A percentile compares a stretch with the other conserved stretches of the same genome.
phyloP scores from a whole-genome alignment of 2,329 filamentous ascomycete species.

The Trichocomaceae sp. region DNA sequence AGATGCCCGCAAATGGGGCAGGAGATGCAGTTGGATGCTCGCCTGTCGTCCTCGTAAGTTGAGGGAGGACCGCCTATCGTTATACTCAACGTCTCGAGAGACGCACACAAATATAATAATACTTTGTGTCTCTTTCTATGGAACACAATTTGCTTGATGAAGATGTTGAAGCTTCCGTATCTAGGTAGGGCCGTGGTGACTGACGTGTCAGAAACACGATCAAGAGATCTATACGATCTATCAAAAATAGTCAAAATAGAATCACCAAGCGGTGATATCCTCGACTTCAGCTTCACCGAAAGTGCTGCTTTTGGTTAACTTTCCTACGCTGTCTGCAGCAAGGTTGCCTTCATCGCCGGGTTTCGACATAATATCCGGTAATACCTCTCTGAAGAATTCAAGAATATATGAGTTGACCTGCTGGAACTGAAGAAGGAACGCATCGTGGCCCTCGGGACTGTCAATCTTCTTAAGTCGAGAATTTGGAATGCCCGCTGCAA shows the following conservation, averaged over 20 bases:
- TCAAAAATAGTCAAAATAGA: constrained; percentile 13
- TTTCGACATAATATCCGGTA: constrained; percentile 81
- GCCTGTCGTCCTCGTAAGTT: constrained; percentile 27
- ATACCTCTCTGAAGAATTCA: constrained; percentile 69
- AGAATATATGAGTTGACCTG: constrained; percentile 88
- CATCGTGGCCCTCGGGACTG: constrained; percentile 90
- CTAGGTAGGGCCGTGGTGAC: not conserved
- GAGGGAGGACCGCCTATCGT: constrained; percentile 21
- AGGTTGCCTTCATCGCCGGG: constrained; percentile 43
- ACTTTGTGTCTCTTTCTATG: not conserved
- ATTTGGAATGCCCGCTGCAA: constrained; percentile 73
- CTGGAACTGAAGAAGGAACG: constrained; percentile 92
- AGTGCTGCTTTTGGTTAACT: constrained; percentile 76
- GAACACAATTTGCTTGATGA: not conserved
- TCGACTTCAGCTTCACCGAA: constrained; percentile 95
- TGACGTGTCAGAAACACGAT: not conserved
- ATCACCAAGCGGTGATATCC: constrained; percentile 88
- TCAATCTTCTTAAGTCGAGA: constrained; percentile 79
- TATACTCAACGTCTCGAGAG: constrained; percentile 3
- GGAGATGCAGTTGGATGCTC: constrained; percentile 38
- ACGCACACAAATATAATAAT: not conserved
- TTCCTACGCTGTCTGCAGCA: constrained; percentile 50
- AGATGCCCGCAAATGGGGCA: constrained; percentile 27
- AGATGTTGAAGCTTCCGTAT: constrained; percentile 7
- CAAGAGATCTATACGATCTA: not conserved